Percentiles rank a stretch among this genome's conserved stretches.
Conservation (phyloP, 768 basidiomycete genomes). For the Coprinellus micaceus region DNA sequence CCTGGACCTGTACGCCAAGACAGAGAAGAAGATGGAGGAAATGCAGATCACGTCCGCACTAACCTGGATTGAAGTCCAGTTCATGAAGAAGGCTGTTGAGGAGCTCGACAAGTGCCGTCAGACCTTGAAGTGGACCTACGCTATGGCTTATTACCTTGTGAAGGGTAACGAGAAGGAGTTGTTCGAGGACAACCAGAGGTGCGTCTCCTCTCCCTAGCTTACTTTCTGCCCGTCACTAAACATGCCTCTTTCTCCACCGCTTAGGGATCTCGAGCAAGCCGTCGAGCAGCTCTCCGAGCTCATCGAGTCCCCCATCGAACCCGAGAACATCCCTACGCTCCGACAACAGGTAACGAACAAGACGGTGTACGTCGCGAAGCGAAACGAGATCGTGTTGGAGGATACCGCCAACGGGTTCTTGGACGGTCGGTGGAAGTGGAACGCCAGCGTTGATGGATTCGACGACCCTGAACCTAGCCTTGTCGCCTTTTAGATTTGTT, state of each 20-base stretch:
- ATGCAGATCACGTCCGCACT: constrained; percentile 91
- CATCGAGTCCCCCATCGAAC: constrained; percentile 86
- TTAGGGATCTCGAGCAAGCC: constrained; percentile 86
- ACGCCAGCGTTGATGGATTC: constrained; percentile 65
- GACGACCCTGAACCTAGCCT: constrained; percentile 42
- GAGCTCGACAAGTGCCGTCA: constrained; percentile 84
- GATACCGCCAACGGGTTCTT: constrained; percentile 90
- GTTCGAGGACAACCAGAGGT: constrained; percentile 97
- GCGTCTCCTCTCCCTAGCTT: constrained; percentile 11
- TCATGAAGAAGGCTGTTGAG: constrained; percentile 98
- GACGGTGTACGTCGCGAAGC: constrained; percentile 96
- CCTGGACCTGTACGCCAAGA: constrained; percentile 85
- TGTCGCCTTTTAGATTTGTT: constrained; percentile 1
- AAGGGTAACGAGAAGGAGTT: constrained; percentile 90
- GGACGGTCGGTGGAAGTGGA: constrained; percentile 86
- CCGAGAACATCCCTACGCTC: constrained; percentile 74
- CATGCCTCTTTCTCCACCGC: neutral
- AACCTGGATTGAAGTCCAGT: constrained; percentile 98
- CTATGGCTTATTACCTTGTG: constrained; percentile 96
- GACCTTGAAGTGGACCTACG: constrained; percentile 99
- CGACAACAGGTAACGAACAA: constrained; percentile 95
- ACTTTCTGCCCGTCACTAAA: neutral
- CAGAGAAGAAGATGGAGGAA: constrained; percentile 99
- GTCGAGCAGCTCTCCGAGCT: constrained; percentile 94
- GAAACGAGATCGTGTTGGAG: constrained; percentile 91